A percentile compares a stretch with the other conserved stretches of the same genome.
Conservation (phyloP, 345 rosid species). For the Ailanthus altissimus region DNA sequence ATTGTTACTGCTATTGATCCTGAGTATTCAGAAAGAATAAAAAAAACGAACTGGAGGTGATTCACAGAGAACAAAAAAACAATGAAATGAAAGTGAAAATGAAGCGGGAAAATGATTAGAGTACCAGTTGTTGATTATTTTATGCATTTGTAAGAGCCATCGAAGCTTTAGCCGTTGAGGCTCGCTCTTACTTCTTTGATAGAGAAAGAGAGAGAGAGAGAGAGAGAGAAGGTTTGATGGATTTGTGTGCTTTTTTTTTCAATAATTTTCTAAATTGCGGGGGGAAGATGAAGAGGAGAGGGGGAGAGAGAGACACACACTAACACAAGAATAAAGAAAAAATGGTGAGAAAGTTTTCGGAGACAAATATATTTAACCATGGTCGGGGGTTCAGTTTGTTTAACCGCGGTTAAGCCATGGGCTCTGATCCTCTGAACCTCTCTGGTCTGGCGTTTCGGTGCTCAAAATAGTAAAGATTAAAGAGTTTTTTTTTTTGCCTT, state of each 20-base stretch:
- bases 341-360: neutral
- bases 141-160: neutral
- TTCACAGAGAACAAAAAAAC: neutral
- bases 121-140: neutral
- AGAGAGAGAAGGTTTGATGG: neutral
- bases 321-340: too few species aligned
- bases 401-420: constrained; percentile 27
- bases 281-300: neutral
- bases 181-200: neutral
- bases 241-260: neutral
- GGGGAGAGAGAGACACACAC: neutral
- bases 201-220: neutral
- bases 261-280: too few species aligned
- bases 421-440: too few species aligned
- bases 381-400: constrained; percentile 13
- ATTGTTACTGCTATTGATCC: neutral
- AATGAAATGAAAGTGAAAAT: too few species aligned
- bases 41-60: neutral
- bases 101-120: neutral
- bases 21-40: neutral
- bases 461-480: too few species aligned
- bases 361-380: neutral
- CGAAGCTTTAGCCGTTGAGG: neutral
- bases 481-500: too few species aligned
- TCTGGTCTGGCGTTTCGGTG: too few species aligned